Base-by-base conservation (phyloP, 2,329 filamentous ascomycete species). In the Thielaviopsis populi region DNA sequence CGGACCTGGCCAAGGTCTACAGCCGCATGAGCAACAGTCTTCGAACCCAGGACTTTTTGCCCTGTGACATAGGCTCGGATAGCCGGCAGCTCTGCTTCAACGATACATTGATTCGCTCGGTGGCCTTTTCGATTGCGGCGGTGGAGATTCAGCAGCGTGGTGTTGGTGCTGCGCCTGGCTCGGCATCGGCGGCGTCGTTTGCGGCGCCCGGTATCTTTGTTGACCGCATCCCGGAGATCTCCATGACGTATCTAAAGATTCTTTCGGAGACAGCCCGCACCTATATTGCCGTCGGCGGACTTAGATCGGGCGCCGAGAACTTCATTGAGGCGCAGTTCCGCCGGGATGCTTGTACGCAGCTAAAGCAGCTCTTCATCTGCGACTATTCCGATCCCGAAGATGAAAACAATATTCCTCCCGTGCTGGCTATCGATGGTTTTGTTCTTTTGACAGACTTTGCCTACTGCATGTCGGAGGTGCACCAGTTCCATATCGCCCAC, bases 91-190 rank as follows among this genome's bases (percentile, higher is more conserved):
- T 86, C 4, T 75, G 74, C 63, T 75, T 73, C 24, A 81, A 80
- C 65, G 84, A 88, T 69, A 80, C 80, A 1, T 73, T 91, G 11
- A 81, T 84, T 15, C 79, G 80, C 65, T 78, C 84, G 1, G 83
- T 96, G 15, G 92, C 89, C 1, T 90, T 85, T 71, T 92, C 91
- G 0, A 91, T 99, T 65, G 86, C 91, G 8, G 85, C 91, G 0
- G 85, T 89, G 3, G 94, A 99, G 74, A 96, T 97, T 68, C 86
- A 91, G 67, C 91, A 96, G 72, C 87, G 94, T 69, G 94, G 94
- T 6, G 79, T 90, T 2, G 59, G 43, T 13, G 59, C 24, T 6
- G 19, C 24, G 17, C 8, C 22, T 69, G 46, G 22, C 17, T 84
- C 85, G 24, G 83, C 87, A 68, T 81, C 83, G 58, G 86, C 88